Percentiles rank a stretch among this genome's conserved stretches.
Evolutionary conservation across 768 basidiomycete genomes (phyloP).

Genomic region (Galerina marginata): DNA sequence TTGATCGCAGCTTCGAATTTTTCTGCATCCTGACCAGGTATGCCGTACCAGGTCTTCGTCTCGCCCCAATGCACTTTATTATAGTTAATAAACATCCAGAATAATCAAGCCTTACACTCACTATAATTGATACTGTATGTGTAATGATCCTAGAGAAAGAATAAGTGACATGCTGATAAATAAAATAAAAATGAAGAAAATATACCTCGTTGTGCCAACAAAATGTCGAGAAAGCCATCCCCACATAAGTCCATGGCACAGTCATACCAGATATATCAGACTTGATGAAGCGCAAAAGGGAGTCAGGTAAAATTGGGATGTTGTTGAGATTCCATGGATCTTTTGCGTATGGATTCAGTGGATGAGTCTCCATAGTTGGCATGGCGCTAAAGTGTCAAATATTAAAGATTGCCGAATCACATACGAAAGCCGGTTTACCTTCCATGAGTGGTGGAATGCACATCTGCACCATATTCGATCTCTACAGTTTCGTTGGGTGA

Average conservation of each 20-base stretch:
- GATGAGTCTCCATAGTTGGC: conserved; percentile 95
- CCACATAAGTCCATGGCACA: conserved; percentile 98
- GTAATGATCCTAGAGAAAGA: conserved; percentile 80
- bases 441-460: conserved; percentile 96
- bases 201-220: conserved; percentile 98
- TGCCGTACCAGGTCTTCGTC: conserved; percentile 99
- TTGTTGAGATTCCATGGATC: conserved; percentile 99
- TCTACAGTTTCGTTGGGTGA: conserved; percentile 91
- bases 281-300: conserved; percentile 95
- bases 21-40: conserved; percentile 93
- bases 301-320: conserved; percentile 91
- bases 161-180: not conserved
- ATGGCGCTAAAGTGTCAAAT: conserved; percentile 67
- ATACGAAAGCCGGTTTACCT: conserved; percentile 57
- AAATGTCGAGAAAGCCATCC: conserved; percentile 98
- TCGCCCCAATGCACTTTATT: conserved; percentile 95
- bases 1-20: conserved; percentile 97
- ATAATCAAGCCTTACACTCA: conserved; percentile 45
- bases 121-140: conserved; percentile 96
- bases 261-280: conserved; percentile 99
- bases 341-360: conserved; percentile 82
- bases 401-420: conserved; percentile 4
- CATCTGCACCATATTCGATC: conserved; percentile 99
- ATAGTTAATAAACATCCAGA: conserved; percentile 15
- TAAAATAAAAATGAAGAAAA: not conserved